phyloP scores from a whole-genome alignment of 768 basidiomycete genomes.

The Amyloporia xantha region DNA sequence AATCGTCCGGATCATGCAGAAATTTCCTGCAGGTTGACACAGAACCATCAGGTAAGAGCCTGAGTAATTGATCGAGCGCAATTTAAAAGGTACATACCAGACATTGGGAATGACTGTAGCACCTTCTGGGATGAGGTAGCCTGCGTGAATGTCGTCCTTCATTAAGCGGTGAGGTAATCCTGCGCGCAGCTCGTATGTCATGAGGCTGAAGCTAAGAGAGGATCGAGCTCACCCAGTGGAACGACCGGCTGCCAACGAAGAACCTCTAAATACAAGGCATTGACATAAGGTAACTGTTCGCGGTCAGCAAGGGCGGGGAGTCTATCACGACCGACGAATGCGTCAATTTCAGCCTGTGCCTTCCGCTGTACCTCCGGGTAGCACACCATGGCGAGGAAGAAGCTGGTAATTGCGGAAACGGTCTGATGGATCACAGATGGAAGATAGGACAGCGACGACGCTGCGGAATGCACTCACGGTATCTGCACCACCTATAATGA shows the following conservation, averaged over 20 bases:
- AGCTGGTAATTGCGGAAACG: background rate
- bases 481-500: conserved; percentile 10
- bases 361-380: conserved; percentile 30
- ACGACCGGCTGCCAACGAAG: conserved; percentile 30
- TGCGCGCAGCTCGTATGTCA: background rate
- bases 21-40: conserved; percentile 20
- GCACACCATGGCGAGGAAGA: conserved; percentile 29
- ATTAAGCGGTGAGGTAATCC: conserved; percentile 23
- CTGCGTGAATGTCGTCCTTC: conserved; percentile 56
- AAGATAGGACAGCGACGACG: no score
- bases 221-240: conserved; percentile 25
- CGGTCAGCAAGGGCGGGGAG: conserved; percentile 38
- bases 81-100: conserved; percentile 15
- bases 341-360: conserved; percentile 32
- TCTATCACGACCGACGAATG: conserved; percentile 24
- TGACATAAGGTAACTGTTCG: conserved; percentile 15
- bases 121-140: conserved; percentile 55
- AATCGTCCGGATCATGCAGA: conserved; percentile 19
- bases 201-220: background rate
- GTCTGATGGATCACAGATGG: no score
- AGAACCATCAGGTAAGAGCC: no score
- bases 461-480: conserved; percentile 11
- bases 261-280: conserved; percentile 25
- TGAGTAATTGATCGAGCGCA: no score
- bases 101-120: conserved; percentile 35